Conservation (phyloP, 345 rosid species). For the Pistacia integerrima region DNA sequence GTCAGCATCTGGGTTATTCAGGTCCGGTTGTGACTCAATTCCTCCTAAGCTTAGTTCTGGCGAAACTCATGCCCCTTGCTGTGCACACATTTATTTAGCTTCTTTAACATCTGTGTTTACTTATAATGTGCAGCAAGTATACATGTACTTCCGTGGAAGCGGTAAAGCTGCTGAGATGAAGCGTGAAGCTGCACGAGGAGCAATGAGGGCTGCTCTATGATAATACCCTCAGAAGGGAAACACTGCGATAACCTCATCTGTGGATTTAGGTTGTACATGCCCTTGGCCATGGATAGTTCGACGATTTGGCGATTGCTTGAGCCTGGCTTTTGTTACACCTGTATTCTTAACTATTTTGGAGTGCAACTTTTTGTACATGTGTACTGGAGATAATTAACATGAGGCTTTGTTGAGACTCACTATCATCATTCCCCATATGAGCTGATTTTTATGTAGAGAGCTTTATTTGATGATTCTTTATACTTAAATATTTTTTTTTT, state of each 20-base stretch:
- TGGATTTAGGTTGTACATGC: conserved; percentile 19
- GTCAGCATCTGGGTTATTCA: conserved; percentile 94
- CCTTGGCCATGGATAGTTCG: conserved; percentile 4
- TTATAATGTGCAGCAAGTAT: conserved; percentile 59
- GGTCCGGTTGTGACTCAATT: conserved; percentile 36
- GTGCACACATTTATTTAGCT: background rate
- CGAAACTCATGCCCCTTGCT: background rate
- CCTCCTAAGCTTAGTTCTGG: background rate
- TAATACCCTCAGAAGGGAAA: background rate
- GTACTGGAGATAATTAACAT: background rate
- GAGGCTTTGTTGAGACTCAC: conserved; percentile 3
- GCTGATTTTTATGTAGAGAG: conserved; percentile 12
- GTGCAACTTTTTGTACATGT: conserved; percentile 14
- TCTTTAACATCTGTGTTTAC: background rate
- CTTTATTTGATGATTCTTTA: background rate
- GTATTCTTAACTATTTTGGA: conserved; percentile 1
- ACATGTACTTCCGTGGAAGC: conserved; percentile 81
- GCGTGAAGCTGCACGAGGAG: conserved; percentile 59
- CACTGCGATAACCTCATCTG: background rate
- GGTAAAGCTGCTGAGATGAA: conserved; percentile 66
- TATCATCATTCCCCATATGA: background rate
- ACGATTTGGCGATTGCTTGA: background rate
- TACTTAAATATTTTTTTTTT: background rate
- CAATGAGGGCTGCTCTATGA: conserved; percentile 72
- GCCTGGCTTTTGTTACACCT: conserved; percentile 8